Evolutionary conservation across 129 eudicot species (phyloP).

Genomic region (Logfia minima): DNA sequence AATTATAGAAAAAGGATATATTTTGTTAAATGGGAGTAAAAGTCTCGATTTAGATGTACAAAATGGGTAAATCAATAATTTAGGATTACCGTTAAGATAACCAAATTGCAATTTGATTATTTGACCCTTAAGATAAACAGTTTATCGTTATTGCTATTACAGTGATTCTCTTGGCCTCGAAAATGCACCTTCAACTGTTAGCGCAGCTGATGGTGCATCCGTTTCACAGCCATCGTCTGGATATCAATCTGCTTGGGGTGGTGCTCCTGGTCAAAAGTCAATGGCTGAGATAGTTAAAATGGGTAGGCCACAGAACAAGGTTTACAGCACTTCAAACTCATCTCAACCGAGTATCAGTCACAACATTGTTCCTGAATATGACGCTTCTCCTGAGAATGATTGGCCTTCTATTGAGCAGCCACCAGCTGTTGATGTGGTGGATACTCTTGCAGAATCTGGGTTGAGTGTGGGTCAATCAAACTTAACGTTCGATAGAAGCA

Average conservation of each 20-base stretch:
- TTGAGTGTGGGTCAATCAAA: slow-evolving; percentile 42
- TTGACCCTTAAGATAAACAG: background rate
- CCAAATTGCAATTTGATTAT: background rate
- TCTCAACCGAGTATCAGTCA: slow-evolving; percentile 43
- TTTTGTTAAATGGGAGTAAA: background rate
- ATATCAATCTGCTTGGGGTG: slow-evolving; percentile 69
- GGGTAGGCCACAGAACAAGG: slow-evolving; percentile 83
- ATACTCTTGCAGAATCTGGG: slow-evolving; percentile 40
- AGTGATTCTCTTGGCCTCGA: slow-evolving; percentile 55
- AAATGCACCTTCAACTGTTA: slow-evolving; percentile 31
- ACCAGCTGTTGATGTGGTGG: slow-evolving; percentile 36
- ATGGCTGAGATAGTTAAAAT: slow-evolving; percentile 98
- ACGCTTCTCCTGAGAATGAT: slow-evolving; percentile 55
- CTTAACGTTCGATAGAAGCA: slow-evolving; percentile 38
- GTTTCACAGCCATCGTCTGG: slow-evolving; percentile 58
- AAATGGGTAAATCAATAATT: background rate
- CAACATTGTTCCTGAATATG: slow-evolving; percentile 31
- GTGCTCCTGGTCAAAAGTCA: slow-evolving; percentile 76
- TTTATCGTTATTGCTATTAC: slow-evolving; percentile 16
- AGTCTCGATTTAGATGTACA: background rate
- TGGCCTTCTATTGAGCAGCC: slow-evolving; percentile 78
- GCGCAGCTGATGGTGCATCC: slow-evolving; percentile 39
- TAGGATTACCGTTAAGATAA: background rate
- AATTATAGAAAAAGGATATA: background rate
- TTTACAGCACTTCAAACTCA: slow-evolving; percentile 40